Evolutionary conservation across 495 filamentous ascomycete genomes (phyloP), one percentile per base, ranked within the genome.

Genomic region (Chaetomium tenue): DNA sequence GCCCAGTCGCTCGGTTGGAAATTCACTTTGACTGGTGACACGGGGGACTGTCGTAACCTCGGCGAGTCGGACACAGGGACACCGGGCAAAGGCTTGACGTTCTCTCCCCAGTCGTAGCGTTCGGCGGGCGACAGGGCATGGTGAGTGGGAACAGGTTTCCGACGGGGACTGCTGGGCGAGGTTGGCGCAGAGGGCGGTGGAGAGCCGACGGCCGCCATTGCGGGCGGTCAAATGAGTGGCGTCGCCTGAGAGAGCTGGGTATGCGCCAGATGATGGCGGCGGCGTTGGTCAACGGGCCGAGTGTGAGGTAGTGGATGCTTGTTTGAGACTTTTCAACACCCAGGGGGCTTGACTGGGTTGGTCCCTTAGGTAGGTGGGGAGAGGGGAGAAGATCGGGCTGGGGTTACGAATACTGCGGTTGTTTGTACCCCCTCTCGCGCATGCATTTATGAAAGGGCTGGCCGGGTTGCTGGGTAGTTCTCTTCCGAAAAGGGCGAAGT

Each of bases 151-250:
- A 81, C 58, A 58, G 79, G 79, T 60, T 80, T 80, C 58, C 80
- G 73, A 16, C 72, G 77, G 40, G 79, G 75, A 47, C 78, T 79
- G 48, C 63, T 67, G 37, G 77, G 53, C 18, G 75, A 68, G 18
- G 78, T 72, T 3, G 75, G 53, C 12, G 73, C 42, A 25, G 73
- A 68, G 59, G 72, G n/a, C 48, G 70, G 63, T 70, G 70, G 50
- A 44, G 76, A 72, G 25, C 75, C 75, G 61, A 76, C 72, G 58
- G 79, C 74, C 71, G 79, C 79, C 79, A 83, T 83, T 66, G 73
- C 70, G 63, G 65, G 60, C 59, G 42, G 66, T 65, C 64, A 53
- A 26, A 58, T 63, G 57, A 26, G 58, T 46, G 51, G 60, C 61
- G 60, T 42, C 60, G 60, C 39, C 61, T 53, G 55, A 40, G 23